A percentile compares a stretch with the other conserved stretches of the same genome.
These are phyloP conservation scores for Leptographium galeiforme DNA, from an alignment of 2,329 filamentous ascomycete genomes.

Conservation along the genomic window DNA sequence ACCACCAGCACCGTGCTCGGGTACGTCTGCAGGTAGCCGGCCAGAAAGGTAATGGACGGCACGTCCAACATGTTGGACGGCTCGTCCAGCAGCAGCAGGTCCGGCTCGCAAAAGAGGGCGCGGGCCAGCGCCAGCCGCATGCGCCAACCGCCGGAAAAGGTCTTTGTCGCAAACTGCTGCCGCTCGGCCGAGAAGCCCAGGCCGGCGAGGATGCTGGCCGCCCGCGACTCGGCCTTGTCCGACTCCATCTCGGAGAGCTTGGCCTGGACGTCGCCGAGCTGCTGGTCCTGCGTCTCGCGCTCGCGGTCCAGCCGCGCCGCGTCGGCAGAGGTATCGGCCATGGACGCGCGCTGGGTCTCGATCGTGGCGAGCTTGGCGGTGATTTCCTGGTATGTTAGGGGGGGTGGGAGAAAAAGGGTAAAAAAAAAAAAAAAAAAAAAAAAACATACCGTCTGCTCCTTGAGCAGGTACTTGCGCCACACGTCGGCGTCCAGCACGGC, in stretches of 20 bases:
- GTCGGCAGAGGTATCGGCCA: slow-evolving; percentile 88
- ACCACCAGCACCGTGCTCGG: slow-evolving; percentile 93
- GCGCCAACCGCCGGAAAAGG: slow-evolving; percentile 98
- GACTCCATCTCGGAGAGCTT: slow-evolving; percentile 98
- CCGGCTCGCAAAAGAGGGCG: slow-evolving; percentile 95
- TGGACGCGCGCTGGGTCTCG: slow-evolving; percentile 59
- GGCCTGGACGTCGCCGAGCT: slow-evolving; percentile 76
- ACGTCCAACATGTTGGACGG: slow-evolving; percentile 99
- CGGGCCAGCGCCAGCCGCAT: slow-evolving; percentile 92
- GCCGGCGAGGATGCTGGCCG: slow-evolving; percentile 91
- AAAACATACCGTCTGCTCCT: slow-evolving; percentile 60
- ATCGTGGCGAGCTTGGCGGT: slow-evolving; percentile 60
- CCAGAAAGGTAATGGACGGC: slow-evolving; percentile 96
- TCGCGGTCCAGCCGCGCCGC: slow-evolving; percentile 75
- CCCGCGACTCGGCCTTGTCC: slow-evolving; percentile 90
- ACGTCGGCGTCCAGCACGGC: slow-evolving; percentile 95
- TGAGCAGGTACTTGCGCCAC: slow-evolving; percentile 90
- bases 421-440: too few relatives aligned
- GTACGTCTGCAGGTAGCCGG: slow-evolving; percentile 87
- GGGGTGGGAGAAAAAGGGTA: too few relatives aligned
- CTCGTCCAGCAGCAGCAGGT: slow-evolving; percentile 91
- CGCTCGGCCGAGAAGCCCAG: slow-evolving; percentile 90
- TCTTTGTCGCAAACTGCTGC: slow-evolving; percentile 87
- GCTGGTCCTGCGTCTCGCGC: slow-evolving; percentile 79
- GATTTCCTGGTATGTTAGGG: slow-evolving; percentile 42